A percentile compares a stretch with the other conserved stretches of the same genome.
These are phyloP conservation scores for Pseudonectria buxi DNA, from an alignment of 2,329 filamentous ascomycete species.

Conservation along the genomic window DNA sequence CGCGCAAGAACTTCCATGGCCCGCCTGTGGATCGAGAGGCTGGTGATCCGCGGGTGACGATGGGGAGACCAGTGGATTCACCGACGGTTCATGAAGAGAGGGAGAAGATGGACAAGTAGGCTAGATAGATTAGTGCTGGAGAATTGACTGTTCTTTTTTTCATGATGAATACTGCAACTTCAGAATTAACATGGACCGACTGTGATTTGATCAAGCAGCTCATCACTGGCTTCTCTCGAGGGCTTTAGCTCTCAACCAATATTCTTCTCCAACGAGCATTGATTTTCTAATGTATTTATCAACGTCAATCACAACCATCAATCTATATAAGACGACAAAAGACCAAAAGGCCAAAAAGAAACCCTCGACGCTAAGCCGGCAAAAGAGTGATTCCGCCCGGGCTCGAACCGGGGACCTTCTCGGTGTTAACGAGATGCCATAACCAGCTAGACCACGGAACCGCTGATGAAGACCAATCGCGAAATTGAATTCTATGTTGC, in stretches of 20 bases:
- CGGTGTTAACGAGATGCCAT: constrained; percentile 27
- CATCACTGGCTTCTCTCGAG: too few species aligned
- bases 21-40: constrained; percentile 28
- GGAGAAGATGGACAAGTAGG: constrained; percentile 3
- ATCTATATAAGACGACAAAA: too few species aligned
- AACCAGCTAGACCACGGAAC: constrained; percentile 27
- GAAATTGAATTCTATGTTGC: too few species aligned
- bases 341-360: constrained; percentile 1
- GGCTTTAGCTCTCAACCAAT: too few species aligned
- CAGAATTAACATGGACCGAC: too few species aligned
- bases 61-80: constrained; percentile 1
- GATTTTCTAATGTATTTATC: too few species aligned
- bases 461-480: not conserved
- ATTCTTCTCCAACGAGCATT: too few species aligned
- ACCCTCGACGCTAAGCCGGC: not conserved
- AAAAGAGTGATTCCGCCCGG: constrained; percentile 24
- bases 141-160: too few species aligned
- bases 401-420: constrained; percentile 28
- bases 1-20: constrained; percentile 57
- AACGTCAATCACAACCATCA: too few species aligned
- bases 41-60: constrained; percentile 10
- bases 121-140: not conserved
- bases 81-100: not conserved
- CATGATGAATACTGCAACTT: too few species aligned
- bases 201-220: too few species aligned